phyloP scores from a whole-genome alignment of 1,284 basidiomycete species.

The Sparassis latifolia region DNA sequence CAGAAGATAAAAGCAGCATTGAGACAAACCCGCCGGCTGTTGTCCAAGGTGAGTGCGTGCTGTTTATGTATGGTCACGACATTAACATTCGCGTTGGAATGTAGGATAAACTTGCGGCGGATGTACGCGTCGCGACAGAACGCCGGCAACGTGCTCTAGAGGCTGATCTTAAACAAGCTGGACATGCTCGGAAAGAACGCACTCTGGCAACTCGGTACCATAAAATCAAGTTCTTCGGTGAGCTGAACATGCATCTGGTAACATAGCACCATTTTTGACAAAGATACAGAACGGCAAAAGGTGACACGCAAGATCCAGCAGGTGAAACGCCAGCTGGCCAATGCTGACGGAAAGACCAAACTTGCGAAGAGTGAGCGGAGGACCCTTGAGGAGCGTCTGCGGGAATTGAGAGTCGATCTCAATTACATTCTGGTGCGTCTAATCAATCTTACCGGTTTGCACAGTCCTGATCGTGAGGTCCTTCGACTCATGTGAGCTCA shows the following conservation, averaged over 20 bases:
- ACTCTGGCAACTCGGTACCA: conserved; percentile 73
- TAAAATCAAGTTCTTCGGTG: conserved; percentile 86
- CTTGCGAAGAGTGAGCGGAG: conserved; percentile 31
- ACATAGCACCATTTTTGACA: too few species aligned
- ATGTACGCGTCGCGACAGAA: conserved; percentile 73
- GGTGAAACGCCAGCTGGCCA: conserved; percentile 43
- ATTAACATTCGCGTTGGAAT: not conserved
- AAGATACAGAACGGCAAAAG: conserved; percentile 70
- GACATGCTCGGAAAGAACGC: conserved; percentile 59
- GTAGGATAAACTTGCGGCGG: conserved; percentile 72
- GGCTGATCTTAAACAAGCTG: conserved; percentile 63
- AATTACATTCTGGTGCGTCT: conserved; percentile 75
- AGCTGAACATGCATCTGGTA: conserved; percentile 13
- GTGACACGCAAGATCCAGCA: conserved; percentile 67
- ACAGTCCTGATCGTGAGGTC: not conserved
- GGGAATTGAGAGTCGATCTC: conserved; percentile 66
- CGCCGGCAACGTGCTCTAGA: conserved; percentile 70
- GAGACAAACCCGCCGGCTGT: conserved; percentile 70
- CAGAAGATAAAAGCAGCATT: conserved; percentile 78
- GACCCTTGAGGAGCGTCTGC: conserved; percentile 42
- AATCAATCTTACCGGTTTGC: not conserved
- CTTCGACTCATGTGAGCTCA: conserved; percentile 21
- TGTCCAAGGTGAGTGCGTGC: conserved; percentile 58
- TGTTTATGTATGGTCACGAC: not conserved
- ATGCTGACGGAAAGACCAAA: conserved; percentile 21